Evolutionary conservation across 2,329 filamentous ascomycete genomes (phyloP).

Genomic region (Colletotrichum somersetense): DNA sequence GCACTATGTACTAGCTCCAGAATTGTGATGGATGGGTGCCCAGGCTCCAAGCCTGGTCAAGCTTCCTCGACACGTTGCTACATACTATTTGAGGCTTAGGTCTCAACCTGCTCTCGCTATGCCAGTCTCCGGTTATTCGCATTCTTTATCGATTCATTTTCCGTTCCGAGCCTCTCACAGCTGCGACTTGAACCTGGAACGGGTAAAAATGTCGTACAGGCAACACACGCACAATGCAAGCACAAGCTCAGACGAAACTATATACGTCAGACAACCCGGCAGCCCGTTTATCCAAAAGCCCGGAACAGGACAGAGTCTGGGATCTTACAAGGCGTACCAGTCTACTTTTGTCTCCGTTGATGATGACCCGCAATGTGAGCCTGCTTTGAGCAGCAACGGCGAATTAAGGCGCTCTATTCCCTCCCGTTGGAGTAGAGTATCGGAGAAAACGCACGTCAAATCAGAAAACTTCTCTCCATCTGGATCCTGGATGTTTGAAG

Average conservation of each 20-base stretch:
- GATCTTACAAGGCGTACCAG: constrained; percentile 29
- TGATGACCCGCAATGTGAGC: constrained; percentile 25
- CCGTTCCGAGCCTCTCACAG: not conserved
- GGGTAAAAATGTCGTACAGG: constrained; percentile 26
- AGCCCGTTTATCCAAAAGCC: constrained; percentile 25
- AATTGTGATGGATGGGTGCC: constrained; percentile 4
- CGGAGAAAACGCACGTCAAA: constrained; percentile 26
- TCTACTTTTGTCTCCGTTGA: constrained; percentile 24
- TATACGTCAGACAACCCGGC: constrained; percentile 24
- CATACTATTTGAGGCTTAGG: constrained; percentile 24
- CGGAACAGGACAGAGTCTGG: constrained; percentile 12
- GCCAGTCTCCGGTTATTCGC: constrained; percentile 21
- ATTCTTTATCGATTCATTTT: not conserved
- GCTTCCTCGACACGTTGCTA: constrained; percentile 22
- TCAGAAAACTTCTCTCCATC: constrained; percentile 37
- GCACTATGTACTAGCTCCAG: not conserved
- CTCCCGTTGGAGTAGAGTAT: constrained; percentile 36
- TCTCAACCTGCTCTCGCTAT: constrained; percentile 5
- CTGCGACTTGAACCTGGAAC: not conserved
- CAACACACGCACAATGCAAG: constrained; percentile 38
- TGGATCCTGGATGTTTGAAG: constrained; percentile 48
- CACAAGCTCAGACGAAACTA: constrained; percentile 30
- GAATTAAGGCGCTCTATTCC: constrained; percentile 28
- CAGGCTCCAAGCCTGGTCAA: constrained; percentile 23
- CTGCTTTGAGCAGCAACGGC: constrained; percentile 27